Conservation (phyloP, 306 rosid genomes). For the Psophocarpus tetragonolobus region DNA sequence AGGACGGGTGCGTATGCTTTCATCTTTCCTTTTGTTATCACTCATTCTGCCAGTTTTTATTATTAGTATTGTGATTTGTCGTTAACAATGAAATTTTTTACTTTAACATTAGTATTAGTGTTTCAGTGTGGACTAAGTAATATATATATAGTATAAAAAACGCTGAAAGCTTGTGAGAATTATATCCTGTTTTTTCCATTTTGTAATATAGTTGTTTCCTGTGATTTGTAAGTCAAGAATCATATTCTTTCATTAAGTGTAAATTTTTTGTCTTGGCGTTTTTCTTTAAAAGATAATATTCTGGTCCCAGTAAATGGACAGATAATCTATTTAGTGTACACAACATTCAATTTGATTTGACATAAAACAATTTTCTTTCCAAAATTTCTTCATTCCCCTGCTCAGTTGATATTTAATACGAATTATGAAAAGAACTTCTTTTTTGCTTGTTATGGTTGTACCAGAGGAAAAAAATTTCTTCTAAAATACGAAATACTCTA, state of each 20-base stretch:
- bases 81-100: too few relatives aligned
- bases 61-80: too few relatives aligned
- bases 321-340: background rate
- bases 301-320: background rate
- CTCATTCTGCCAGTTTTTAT: background rate
- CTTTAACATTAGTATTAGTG: too few relatives aligned
- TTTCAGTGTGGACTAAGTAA: background rate
- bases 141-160: too few relatives aligned
- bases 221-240: background rate
- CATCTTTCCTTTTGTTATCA: background rate
- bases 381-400: background rate
- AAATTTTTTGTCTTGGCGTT: background rate
- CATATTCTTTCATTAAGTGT: background rate
- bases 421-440: background rate
- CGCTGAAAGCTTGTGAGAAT: background rate
- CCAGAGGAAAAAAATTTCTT: background rate
- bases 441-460: background rate
- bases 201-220: background rate
- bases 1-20: conserved; percentile 50
- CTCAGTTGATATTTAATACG: background rate
- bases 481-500: too few relatives aligned
- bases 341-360: background rate
- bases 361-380: too few relatives aligned
- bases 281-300: background rate
- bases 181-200: background rate